Evolutionary conservation across 192 early-diverging fungal species (phyloP).

Genomic region (Umbelopsis ramanniana): DNA sequence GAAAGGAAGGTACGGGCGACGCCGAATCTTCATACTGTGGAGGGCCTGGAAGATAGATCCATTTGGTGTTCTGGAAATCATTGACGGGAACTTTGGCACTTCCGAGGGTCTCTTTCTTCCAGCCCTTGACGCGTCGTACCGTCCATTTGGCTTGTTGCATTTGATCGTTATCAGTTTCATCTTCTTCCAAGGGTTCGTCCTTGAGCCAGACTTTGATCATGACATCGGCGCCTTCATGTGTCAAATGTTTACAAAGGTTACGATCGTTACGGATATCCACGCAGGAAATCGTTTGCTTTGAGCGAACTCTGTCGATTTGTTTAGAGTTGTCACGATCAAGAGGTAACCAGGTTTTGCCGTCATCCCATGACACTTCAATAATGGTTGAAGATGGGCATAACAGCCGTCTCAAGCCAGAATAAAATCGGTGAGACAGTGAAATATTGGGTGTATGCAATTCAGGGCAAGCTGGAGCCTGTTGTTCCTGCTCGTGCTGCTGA

Average conservation of each 20-base stretch:
- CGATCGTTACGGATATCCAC: slow-evolving; percentile 19
- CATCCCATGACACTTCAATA: slow-evolving; percentile 25
- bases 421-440: not conserved
- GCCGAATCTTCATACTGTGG: not conserved
- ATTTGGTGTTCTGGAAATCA: not conserved
- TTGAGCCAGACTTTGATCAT: slow-evolving; percentile 22
- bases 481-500: not conserved
- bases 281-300: slow-evolving; percentile 20
- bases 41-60: slow-evolving; percentile 15
- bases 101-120: not conserved
- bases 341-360: slow-evolving; percentile 19
- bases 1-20: not conserved
- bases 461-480: slow-evolving; percentile 4
- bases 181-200: not conserved
- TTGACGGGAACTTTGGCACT: not conserved
- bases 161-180: not conserved
- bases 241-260: slow-evolving; percentile 14
- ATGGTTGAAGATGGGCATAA: slow-evolving; percentile 6
- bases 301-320: slow-evolving; percentile 23
- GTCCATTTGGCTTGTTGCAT: not conserved
- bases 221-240: slow-evolving; percentile 7
- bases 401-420: slow-evolving; percentile 4
- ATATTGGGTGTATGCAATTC: slow-evolving; percentile 21
- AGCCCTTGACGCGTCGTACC: slow-evolving; percentile 1
- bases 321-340: slow-evolving; percentile 18